Evolutionary conservation across 2,329 filamentous ascomycete genomes (phyloP), one percentile per base, ranked within the genome.

Genomic region (Endoconidiophora laricicola): DNA sequence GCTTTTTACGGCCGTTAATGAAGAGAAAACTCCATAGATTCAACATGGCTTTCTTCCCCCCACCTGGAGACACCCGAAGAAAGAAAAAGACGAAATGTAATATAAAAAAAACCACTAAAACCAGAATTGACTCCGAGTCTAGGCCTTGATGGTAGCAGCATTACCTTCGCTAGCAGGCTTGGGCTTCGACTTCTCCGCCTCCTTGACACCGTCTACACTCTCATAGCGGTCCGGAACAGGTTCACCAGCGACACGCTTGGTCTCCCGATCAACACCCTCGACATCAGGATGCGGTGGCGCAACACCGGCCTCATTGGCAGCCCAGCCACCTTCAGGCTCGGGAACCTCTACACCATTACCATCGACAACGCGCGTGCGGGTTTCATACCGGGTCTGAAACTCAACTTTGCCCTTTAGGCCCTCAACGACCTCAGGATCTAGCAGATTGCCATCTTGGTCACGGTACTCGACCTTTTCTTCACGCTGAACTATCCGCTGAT

Each of bases 371-470:
- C 86, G 81, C 6, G 87, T 95, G 56, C 84, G 77, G n/a, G 90
- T 95, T 71, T 96, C 90, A 62, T 95, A 95, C 57, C 82, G 83
- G 10, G 91, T 96, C 68, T 93, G 81, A 68, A 98, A 95, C 59
- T 86, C 86, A 53, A 96, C 88, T 66, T 94, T 93, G 59, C 90
- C 91, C 63, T 90, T 77, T 29, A 98, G 76, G 18, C 76, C 77
- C 59, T 83, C 78, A 53, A 98, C 87, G 62, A 94, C 78, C 60
- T 87, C 83, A 49, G 83, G 78, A 60, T 90, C 71, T 29, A 98
- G 75, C 29, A 96, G 64, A 60, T 95, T 95, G 56, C 91, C 91
- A 58, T 94, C 73, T 64, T 95, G 86, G 63, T 96, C 91, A 49
- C 91, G 83, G 67, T 94, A 98, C 66, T 96, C 91, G 44, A 96